A percentile compares a stretch with the other conserved stretches of the same genome.
phyloP scores from a whole-genome alignment of 2,329 filamentous ascomycete species.

The Colletotrichum zoysiae region DNA sequence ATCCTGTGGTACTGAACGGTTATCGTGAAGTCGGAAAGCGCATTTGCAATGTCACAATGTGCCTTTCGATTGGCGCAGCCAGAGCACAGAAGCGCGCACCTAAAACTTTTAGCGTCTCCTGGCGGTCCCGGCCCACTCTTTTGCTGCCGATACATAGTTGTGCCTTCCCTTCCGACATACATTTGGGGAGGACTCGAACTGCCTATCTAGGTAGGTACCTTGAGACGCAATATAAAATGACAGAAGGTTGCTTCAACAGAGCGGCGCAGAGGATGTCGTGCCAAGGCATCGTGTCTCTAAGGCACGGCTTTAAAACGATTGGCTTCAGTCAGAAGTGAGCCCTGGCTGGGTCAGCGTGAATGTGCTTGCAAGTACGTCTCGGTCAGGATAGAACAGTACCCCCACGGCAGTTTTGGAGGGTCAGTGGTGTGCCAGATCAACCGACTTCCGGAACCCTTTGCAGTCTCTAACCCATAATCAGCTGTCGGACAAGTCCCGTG shows the following conservation, averaged over 20 bases:
- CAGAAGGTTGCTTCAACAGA: neutral
- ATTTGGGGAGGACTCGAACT: neutral
- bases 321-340: neutral
- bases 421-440: neutral
- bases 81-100: no score
- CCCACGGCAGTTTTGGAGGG: no score
- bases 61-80: neutral
- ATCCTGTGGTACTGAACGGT: neutral
- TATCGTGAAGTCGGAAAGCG: no score
- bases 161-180: neutral
- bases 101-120: neutral
- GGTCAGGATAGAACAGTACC: neutral
- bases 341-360: neutral
- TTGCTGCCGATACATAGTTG: neutral
- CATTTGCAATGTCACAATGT: neutral
- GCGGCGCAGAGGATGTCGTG: neutral
- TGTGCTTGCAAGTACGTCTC: neutral
- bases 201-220: no score
- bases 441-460: neutral
- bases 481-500: neutral
- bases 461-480: neutral
- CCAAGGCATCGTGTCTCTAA: neutral
- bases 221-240: neutral
- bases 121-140: neutral
- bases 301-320: neutral